A percentile compares a stretch with the other conserved stretches of the same genome.
Conservation (phyloP, 2,329 filamentous ascomycete species). For the Stagonosporopsis chrysanthemi region DNA sequence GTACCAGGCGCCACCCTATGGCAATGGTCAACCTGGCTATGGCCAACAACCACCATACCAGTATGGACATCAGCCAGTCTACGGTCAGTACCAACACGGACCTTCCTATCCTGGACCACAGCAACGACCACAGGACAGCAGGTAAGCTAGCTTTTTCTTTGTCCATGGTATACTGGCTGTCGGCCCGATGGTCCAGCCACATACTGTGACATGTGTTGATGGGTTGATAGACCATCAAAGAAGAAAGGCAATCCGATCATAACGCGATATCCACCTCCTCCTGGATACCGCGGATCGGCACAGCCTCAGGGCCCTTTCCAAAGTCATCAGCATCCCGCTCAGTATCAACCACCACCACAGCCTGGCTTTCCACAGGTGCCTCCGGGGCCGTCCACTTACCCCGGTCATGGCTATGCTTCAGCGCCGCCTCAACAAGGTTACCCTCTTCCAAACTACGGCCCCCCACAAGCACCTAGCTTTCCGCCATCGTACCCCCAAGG, state of each 20-base stretch:
- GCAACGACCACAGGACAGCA: slow-evolving; percentile 37
- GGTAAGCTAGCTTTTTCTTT: slow-evolving; percentile 37
- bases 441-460: slow-evolving; percentile 35
- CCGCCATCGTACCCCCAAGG: slow-evolving; percentile 30
- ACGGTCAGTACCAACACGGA: slow-evolving; percentile 42
- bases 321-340: slow-evolving; percentile 33
- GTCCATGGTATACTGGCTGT: not conserved
- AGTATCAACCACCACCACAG: slow-evolving; percentile 37
- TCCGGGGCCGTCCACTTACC: slow-evolving; percentile 29
- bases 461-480: slow-evolving; percentile 30
- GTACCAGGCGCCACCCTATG: slow-evolving; percentile 44
- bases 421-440: slow-evolving; percentile 31
- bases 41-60: slow-evolving; percentile 39
- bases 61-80: slow-evolving; percentile 42
- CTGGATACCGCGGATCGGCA: slow-evolving; percentile 53
- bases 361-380: slow-evolving; percentile 38
- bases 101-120: slow-evolving; percentile 33
- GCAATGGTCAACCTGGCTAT: slow-evolving; percentile 33
- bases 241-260: slow-evolving; percentile 59
- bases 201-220: slow-evolving; percentile 26
- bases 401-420: slow-evolving; percentile 33
- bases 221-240: slow-evolving; percentile 45
- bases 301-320: slow-evolving; percentile 43
- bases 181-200: not conserved
- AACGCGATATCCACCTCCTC: slow-evolving; percentile 59